A percentile compares a stretch with the other conserved stretches of the same genome.
phyloP scores from a whole-genome alignment of 2,329 filamentous ascomycete genomes.

The Colletotrichum sp. region DNA sequence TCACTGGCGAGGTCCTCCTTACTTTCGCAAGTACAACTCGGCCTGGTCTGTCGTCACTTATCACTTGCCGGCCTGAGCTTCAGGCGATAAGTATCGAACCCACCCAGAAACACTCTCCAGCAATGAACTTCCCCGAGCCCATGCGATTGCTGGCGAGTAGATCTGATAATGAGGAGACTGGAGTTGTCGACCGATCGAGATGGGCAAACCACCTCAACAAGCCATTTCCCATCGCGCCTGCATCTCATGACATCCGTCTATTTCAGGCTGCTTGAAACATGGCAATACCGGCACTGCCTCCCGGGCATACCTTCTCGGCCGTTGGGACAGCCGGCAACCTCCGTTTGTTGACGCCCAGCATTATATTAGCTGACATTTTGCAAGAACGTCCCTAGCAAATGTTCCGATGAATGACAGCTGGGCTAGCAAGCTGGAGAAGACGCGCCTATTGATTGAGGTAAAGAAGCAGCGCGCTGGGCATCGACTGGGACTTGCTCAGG shows the following conservation, averaged over 20 bases:
- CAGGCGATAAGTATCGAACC: not conserved
- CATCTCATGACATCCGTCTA: not conserved
- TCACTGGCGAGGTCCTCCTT: not conserved
- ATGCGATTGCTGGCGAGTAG: not conserved
- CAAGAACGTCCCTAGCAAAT: not conserved
- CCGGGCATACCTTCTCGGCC: not conserved
- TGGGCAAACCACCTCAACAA: not conserved
- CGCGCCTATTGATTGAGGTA: not conserved
- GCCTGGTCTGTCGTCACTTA: slow-evolving; percentile 3
- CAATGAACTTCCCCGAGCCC: not conserved
- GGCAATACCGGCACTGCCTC: slow-evolving; percentile 3
- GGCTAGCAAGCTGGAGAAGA: not conserved
- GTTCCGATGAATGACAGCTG: not conserved
- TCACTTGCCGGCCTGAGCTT: slow-evolving; percentile 10
- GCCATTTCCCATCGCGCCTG: not conserved
- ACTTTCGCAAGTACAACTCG: not conserved
- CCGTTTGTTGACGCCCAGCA: not conserved
- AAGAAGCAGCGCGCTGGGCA: not conserved
- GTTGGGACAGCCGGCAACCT: not conserved
- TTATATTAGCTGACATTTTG: not conserved
- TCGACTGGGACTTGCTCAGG: not conserved
- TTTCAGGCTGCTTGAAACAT: slow-evolving; percentile 7
- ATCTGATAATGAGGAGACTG: not conserved
- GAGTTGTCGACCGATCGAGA: not conserved
- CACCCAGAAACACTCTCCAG: not conserved